These are phyloP conservation scores for Deuterostichococcus epilithicus DNA, from an alignment of 139 green algal species.

Conservation along the genomic window DNA sequence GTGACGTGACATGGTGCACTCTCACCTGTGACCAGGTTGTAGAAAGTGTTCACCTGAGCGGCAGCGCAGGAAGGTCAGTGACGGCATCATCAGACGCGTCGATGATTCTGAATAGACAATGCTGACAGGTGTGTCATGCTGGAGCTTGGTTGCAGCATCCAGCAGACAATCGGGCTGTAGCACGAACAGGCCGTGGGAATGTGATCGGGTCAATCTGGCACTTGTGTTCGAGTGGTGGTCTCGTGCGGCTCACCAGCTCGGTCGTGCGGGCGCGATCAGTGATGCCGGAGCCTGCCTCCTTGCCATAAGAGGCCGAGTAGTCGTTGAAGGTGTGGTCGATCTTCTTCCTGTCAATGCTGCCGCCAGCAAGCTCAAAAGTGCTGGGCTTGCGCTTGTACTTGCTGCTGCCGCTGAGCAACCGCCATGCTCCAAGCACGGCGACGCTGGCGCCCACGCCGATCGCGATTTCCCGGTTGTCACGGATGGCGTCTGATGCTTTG, in stretches of 20 bases:
- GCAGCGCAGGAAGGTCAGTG: too few species aligned
- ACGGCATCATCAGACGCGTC: not conserved
- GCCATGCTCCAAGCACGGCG: conserved; percentile 5
- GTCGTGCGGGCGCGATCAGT: conserved; percentile 34
- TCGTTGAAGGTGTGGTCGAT: conserved; percentile 62
- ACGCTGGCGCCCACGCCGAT: conserved; percentile 16
- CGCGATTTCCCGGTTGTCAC: conserved; percentile 33
- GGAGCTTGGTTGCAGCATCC: too few species aligned
- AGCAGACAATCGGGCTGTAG: too few species aligned
- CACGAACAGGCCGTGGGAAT: too few species aligned
- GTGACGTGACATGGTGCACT: not conserved
- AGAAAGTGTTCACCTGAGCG: conserved; percentile 13
- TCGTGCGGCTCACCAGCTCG: conserved; percentile 50
- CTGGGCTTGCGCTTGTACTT: conserved; percentile 45
- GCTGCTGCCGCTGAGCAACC: not conserved
- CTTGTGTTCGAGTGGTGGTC: too few species aligned
- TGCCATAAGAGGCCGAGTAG: conserved; percentile 55
- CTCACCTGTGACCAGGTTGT: conserved; percentile 26
- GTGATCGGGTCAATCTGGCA: not conserved
- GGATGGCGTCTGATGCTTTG: conserved; percentile 34
- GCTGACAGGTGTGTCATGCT: too few species aligned
- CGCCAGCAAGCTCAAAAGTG: conserved; percentile 63
- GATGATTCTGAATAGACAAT: too few species aligned
- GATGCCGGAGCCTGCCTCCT: conserved; percentile 21
- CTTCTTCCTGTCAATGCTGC: conserved; percentile 51